phyloP scores from a whole-genome alignment of 352 stramenopile species.

The Aphanomyces stellatus region DNA sequence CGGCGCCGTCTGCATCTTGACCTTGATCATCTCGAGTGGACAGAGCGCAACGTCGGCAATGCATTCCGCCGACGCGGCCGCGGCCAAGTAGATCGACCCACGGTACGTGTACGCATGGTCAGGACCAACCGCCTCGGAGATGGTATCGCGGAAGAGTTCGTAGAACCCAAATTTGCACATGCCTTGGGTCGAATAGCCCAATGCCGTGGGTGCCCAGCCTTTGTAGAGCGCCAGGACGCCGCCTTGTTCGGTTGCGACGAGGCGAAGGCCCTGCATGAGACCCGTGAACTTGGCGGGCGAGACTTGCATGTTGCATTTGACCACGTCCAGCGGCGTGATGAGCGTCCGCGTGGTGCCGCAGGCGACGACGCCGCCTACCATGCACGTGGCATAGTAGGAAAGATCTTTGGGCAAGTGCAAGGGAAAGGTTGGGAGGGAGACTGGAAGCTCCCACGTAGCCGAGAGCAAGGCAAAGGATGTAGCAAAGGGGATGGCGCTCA shows the following conservation, averaged over 20 bases:
- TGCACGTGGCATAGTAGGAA: slow-evolving; percentile 43
- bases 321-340: slow-evolving; percentile 41
- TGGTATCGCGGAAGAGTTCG: slow-evolving; percentile 58
- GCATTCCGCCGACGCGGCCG: slow-evolving; percentile 50
- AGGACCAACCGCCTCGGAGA: slow-evolving; percentile 35
- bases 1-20: slow-evolving; percentile 32
- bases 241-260: slow-evolving; percentile 82
- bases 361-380: slow-evolving; percentile 42
- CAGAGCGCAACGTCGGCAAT: slow-evolving; percentile 53
- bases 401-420: too few relatives aligned
- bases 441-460: too few relatives aligned
- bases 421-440: too few relatives aligned
- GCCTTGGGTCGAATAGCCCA: slow-evolving; percentile 31
- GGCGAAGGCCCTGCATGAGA: slow-evolving; percentile 28
- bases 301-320: slow-evolving; percentile 54
- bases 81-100: slow-evolving; percentile 35
- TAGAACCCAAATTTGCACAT: slow-evolving; percentile 47
- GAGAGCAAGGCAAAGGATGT: too few relatives aligned
- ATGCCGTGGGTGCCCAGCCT: slow-evolving; percentile 71
- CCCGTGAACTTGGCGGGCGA: slow-evolving; percentile 29
- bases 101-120: slow-evolving; percentile 39
- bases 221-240: slow-evolving; percentile 75
- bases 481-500: too few relatives aligned
- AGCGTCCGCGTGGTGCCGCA: slow-evolving; percentile 44
- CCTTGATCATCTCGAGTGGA: slow-evolving; percentile 51